Evolutionary conservation across 768 basidiomycete species (phyloP).

Genomic region (Trametes cubensis): DNA sequence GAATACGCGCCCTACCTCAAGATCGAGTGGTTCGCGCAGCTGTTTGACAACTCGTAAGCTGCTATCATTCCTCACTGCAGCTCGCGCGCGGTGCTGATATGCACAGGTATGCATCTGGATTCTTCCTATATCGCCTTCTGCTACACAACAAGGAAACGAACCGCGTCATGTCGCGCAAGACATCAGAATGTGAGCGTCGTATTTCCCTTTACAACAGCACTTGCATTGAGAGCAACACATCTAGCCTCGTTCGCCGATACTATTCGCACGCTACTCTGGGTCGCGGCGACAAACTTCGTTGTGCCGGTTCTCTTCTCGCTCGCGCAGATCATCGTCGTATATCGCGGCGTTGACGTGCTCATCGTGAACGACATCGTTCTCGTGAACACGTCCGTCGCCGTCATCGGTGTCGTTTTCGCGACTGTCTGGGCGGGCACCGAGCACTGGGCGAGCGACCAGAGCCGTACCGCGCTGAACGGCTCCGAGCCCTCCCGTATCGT

Average conservation of each 20-base stretch:
- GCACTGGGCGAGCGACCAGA: conserved; percentile 10
- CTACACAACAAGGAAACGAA: conserved; percentile 8
- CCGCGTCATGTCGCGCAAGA: conserved; percentile 15
- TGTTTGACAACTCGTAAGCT: conserved; percentile 39
- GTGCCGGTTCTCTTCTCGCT: conserved; percentile 41
- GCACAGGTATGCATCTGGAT: conserved; percentile 26
- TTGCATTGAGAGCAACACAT: conserved; percentile 6
- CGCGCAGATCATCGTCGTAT: conserved; percentile 38
- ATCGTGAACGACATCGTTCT: conserved; percentile 17
- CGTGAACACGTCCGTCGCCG: conserved; percentile 35
- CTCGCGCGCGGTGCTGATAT: conserved; percentile 34
- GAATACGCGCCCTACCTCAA: conserved; percentile 33
- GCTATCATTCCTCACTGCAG: conserved; percentile 19
- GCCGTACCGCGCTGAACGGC: background rate
- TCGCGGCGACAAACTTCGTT: conserved; percentile 42
- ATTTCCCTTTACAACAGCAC: background rate
- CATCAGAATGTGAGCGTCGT: conserved; percentile 7
- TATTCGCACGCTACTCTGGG: conserved; percentile 37
- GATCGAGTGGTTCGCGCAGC: conserved; percentile 38
- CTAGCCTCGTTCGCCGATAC: conserved; percentile 32
- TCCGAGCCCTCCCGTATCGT: no score
- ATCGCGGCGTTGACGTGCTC: conserved; percentile 27
- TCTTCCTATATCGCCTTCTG: conserved; percentile 34
- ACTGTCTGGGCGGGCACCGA: conserved; percentile 31
- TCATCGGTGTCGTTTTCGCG: conserved; percentile 12